Conservation (phyloP, 192 early-diverging fungal genomes). For the Entomortierella lignicola region DNA sequence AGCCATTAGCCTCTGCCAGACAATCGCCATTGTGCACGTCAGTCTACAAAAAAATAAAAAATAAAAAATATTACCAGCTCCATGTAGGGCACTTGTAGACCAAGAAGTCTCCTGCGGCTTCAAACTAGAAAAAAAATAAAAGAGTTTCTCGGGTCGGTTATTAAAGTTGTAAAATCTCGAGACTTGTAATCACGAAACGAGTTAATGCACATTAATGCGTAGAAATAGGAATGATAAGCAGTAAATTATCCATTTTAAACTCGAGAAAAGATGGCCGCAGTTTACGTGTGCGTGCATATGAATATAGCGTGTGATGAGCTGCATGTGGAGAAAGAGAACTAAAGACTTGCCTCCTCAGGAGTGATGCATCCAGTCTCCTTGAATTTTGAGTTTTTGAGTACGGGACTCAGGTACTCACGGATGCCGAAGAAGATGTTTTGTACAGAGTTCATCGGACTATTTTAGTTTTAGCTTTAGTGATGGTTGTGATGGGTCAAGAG, state of each 20-base stretch:
- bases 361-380: slow-evolving; percentile 96
- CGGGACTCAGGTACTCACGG: slow-evolving; percentile 93
- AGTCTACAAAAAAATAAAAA: background rate
- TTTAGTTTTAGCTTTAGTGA: too few species aligned
- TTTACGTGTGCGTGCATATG: background rate
- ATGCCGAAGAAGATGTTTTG: slow-evolving; percentile 75
- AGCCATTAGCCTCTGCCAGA: background rate
- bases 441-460: slow-evolving; percentile 62
- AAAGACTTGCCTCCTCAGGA: slow-evolving; percentile 85
- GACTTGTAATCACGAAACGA: too few species aligned
- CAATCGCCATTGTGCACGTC: background rate
- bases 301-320: background rate
- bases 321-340: background rate
- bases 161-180: too few species aligned
- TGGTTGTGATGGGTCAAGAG: too few species aligned
- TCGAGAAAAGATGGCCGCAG: too few species aligned
- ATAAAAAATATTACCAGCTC: slow-evolving; percentile 72
- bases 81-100: slow-evolving; percentile 99
- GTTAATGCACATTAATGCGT: too few species aligned
- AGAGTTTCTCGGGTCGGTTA: background rate
- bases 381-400: slow-evolving; percentile 95
- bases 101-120: slow-evolving; percentile 96
- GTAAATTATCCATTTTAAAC: too few species aligned
- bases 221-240: too few species aligned
- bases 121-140: slow-evolving; percentile 70